Percentiles rank a stretch among this genome's conserved stretches.
Evolutionary conservation across 129 eudicot species (phyloP).

Genomic region (Tagetes patula): DNA sequence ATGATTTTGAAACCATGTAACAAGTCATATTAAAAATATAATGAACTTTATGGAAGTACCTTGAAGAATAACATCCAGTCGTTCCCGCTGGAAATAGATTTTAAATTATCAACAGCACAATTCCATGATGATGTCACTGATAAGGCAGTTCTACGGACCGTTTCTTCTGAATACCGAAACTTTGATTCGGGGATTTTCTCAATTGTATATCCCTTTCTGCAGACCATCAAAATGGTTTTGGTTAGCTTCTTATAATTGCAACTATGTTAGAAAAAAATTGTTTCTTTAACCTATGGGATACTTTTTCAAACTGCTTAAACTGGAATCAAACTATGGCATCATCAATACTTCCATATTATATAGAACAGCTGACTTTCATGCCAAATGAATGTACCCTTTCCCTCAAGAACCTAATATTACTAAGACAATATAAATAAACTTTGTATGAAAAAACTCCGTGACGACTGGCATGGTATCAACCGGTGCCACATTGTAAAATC

Average conservation of each 20-base stretch:
- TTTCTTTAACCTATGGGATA: background rate
- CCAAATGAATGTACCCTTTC: background rate
- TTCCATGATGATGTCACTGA: slow-evolving; percentile 61
- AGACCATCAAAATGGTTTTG: slow-evolving; percentile 8
- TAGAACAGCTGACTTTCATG: background rate
- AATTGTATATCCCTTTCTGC: slow-evolving; percentile 66
- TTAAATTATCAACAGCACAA: slow-evolving; percentile 46
- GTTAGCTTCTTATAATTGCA: slow-evolving; percentile 12
- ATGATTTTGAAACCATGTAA: background rate
- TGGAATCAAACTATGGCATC: background rate
- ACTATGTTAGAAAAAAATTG: background rate
- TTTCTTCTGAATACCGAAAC: slow-evolving; percentile 62
- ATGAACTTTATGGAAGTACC: slow-evolving; percentile 36
- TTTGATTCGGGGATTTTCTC: slow-evolving; percentile 70
- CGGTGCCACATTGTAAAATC: background rate
- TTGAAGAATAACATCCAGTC: slow-evolving; percentile 59
- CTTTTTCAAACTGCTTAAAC: background rate
- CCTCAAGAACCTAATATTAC: background rate
- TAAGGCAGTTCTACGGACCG: slow-evolving; percentile 53
- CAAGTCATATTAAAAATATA: background rate
- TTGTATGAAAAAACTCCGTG: no score
- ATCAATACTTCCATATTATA: background rate
- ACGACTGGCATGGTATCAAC: background rate
- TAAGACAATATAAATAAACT: background rate
- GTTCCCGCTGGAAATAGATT: slow-evolving; percentile 61